phyloP scores from a whole-genome alignment of 768 basidiomycete species.

The Trametes sanguinea region DNA sequence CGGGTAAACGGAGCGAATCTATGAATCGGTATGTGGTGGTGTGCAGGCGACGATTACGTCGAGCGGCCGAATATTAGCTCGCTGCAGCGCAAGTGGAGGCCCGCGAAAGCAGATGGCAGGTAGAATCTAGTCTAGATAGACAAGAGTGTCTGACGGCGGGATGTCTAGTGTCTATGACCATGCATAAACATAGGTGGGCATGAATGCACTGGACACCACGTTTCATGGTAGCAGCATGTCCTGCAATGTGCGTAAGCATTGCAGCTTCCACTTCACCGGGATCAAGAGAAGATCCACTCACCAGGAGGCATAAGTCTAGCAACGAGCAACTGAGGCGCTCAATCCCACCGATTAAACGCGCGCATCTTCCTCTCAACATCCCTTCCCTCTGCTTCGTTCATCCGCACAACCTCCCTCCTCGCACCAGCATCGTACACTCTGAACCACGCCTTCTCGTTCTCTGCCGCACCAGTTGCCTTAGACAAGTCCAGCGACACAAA shows the following conservation, averaged over 20 bases:
- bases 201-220: no score
- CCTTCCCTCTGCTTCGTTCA: conserved; percentile 6
- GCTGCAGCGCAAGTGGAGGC: neutral
- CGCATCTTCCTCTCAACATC: conserved; percentile 4
- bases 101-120: neutral
- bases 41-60: no score
- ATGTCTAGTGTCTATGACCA: conserved; percentile 7
- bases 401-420: neutral
- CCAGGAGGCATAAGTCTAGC: no score
- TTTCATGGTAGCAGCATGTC: no score
- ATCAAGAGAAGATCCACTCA: neutral
- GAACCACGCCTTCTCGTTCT: conserved; percentile 6
- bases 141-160: neutral
- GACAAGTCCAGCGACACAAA: conserved; percentile 16
- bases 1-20: no score
- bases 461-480: neutral
- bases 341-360: conserved; percentile 18
- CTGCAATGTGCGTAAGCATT: no score
- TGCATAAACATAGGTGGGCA: neutral
- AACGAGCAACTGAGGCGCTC: neutral
- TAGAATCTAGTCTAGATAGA: conserved; percentile 1
- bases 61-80: no score
- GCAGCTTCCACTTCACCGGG: no score
- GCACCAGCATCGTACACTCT: neutral
- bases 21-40: no score